Evolutionary conservation across 1,284 basidiomycete species (phyloP), one percentile per base, ranked within the genome.

Genomic region (Ceratobasidium sp.): DNA sequence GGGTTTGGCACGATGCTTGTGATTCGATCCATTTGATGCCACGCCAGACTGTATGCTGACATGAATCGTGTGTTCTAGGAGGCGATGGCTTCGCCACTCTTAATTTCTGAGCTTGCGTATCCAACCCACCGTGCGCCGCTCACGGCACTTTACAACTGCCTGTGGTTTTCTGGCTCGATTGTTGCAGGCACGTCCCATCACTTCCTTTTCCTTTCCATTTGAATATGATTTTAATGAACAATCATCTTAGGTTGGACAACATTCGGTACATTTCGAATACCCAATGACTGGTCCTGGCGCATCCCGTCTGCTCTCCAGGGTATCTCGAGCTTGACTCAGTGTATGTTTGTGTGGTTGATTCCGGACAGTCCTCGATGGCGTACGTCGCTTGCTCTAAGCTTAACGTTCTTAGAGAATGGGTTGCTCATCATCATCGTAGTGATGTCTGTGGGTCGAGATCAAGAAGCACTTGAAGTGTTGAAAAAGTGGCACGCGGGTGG

Each of bases 1-100:
- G 93, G 93, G 68, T 93, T 93, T 81, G 93, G 94, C 76, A 85
- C 93, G 64, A 90, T 91, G 6, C 92, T 93, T 81, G 91, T 91
- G 32, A 71, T 56, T 61, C 3, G 22, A 5, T 34, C 17, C 17
- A 49, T 5, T n/a, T 17, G 19, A 29, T 61, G 17, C 19, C 34
- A 29, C 9, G 25, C 4, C 1, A 9, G 6, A 22, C 8, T 49
- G n/a, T 43, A 70, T 17, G 67, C 67, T 57, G 29, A 70, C 40
- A 11, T 43, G 40, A 11, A 57, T 46, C 22, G n/a, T 37, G 57
- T 37, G 44, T 65, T 22, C n/a, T 46, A 71, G 69, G 54, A 13
- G 32, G 62, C 62, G 69, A 71, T 71, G 69, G 69, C 69, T 19
- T 46, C 67, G 32, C 69, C 69, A 29, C 57, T 71, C 15, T 40